phyloP scores from a whole-genome alignment of 257 asterid genomes.

The Nyctanthes arbortristis region DNA sequence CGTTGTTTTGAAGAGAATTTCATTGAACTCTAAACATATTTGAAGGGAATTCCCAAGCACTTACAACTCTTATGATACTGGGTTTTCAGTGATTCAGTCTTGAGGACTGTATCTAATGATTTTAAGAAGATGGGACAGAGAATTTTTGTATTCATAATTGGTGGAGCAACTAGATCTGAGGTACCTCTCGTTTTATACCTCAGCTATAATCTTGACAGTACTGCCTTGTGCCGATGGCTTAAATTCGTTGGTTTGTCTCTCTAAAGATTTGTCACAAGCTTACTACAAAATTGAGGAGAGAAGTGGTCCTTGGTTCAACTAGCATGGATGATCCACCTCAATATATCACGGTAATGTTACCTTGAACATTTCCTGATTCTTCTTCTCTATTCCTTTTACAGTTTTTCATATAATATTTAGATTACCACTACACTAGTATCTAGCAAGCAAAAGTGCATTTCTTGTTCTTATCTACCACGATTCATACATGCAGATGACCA shows the following conservation, averaged over 20 bases:
- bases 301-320: conserved; percentile 92
- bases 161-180: conserved; percentile 99
- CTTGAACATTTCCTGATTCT: background rate
- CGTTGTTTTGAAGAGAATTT: background rate
- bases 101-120: conserved; percentile 54
- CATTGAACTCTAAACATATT: conserved; percentile 2
- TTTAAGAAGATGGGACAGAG: conserved; percentile 91
- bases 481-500: background rate
- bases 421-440: background rate
- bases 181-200: conserved; percentile 34
- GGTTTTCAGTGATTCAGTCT: conserved; percentile 66
- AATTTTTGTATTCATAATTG: conserved; percentile 77
- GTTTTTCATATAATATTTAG: no score
- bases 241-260: conserved; percentile 27
- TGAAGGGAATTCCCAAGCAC: conserved; percentile 8
- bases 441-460: background rate
- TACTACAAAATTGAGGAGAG: conserved; percentile 79
- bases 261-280: conserved; percentile 93
- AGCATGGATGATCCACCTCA: conserved; percentile 88
- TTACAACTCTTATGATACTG: conserved; percentile 19
- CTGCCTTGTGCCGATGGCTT: conserved; percentile 19
- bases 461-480: background rate
- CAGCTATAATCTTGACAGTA: background rate
- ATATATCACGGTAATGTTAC: conserved; percentile 64
- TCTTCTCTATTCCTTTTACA: background rate